Evolutionary conservation across 768 basidiomycete species (phyloP).

Genomic region (Tremella fuciformis): DNA sequence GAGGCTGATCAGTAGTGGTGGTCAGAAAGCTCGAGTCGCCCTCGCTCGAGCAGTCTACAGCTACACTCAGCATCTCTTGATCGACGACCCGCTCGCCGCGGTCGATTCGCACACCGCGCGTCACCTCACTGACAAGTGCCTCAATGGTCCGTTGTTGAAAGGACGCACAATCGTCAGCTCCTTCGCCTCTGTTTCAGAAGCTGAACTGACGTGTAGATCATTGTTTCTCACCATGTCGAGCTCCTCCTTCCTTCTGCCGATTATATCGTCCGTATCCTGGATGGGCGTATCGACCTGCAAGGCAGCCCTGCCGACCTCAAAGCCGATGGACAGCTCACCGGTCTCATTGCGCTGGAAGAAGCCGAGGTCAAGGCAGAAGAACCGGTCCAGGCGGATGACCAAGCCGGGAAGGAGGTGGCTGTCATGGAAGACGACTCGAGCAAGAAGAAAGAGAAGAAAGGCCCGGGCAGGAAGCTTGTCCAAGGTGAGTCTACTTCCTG

Average conservation of each 20-base stretch:
- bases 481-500: conserved; percentile 23
- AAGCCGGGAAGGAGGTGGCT: conserved; percentile 39
- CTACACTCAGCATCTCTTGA: conserved; percentile 44
- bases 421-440: conserved; percentile 33
- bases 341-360: conserved; percentile 59
- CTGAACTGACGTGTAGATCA: conserved; percentile 33
- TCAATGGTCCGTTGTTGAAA: conserved; percentile 44
- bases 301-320: conserved; percentile 67
- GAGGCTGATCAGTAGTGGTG: conserved; percentile 35
- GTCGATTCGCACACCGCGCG: conserved; percentile 51
- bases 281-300: conserved; percentile 74
- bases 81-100: conserved; percentile 49
- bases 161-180: conserved; percentile 42
- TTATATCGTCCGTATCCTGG: conserved; percentile 74
- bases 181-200: neutral
- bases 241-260: conserved; percentile 70
- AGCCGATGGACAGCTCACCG: conserved; percentile 62
- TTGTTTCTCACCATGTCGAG: conserved; percentile 80
- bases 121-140: conserved; percentile 47
- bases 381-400: conserved; percentile 25
- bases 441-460: conserved; percentile 33
- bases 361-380: conserved; percentile 47
- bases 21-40: conserved; percentile 50
- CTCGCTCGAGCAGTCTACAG: conserved; percentile 49
- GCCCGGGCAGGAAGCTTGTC: conserved; percentile 39